These are phyloP conservation scores for Clavulina sp. DNA, from an alignment of 768 basidiomycete species.

Conservation along the genomic window DNA sequence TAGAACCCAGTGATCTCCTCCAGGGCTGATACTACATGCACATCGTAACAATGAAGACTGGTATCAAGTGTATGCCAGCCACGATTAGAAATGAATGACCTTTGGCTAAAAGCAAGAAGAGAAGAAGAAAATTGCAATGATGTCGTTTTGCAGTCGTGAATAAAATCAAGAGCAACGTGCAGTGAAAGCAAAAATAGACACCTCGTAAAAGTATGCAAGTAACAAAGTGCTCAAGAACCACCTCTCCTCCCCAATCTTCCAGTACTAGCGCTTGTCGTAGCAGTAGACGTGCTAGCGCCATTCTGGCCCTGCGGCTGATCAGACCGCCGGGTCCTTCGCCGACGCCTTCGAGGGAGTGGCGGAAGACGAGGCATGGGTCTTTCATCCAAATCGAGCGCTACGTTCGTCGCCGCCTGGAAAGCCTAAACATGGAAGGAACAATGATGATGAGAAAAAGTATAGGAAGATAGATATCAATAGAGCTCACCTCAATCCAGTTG, in stretches of 20 bases:
- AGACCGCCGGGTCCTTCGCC: background rate
- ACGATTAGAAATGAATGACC: no score
- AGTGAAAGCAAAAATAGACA: background rate
- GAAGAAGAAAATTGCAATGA: no score
- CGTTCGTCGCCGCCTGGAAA: conserved; percentile 81
- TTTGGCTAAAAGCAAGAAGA: no score
- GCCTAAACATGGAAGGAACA: conserved; percentile 27
- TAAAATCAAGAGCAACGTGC: no score
- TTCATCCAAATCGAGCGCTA: conserved; percentile 81
- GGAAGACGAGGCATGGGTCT: conserved; percentile 85
- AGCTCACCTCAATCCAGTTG: conserved; percentile 81
- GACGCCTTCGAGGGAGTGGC: conserved; percentile 46
- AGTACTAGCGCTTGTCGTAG: background rate
- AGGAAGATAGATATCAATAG: conserved; percentile 1
- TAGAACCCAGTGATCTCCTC: no score
- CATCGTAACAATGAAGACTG: no score
- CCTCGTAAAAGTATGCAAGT: background rate
- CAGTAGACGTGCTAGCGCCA: background rate
- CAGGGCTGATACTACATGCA: no score
- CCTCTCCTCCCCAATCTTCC: no score
- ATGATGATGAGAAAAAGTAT: background rate
- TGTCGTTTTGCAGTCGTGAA: no score
- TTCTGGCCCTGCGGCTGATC: background rate
- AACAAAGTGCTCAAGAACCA: background rate
- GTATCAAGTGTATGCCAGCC: no score